A percentile compares a stretch with the other conserved stretches of the same genome.
Conservation (phyloP, 331 rosid species). For the Acacia pycnantha region DNA sequence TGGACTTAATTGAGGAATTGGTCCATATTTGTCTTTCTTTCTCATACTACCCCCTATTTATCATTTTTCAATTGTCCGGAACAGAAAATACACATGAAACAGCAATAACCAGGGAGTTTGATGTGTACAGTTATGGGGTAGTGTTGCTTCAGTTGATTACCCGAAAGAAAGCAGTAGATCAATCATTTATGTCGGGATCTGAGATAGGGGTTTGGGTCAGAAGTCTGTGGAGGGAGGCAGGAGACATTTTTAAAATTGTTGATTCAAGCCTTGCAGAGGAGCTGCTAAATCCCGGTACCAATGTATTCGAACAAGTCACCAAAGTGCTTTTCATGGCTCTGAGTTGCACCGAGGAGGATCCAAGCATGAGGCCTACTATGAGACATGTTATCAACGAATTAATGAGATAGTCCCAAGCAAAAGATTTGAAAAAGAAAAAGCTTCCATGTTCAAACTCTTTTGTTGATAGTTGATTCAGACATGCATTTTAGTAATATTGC, state of each 20-base stretch:
- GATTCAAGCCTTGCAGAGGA: not conserved
- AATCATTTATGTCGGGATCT: constrained; percentile 42
- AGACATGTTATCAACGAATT: not conserved
- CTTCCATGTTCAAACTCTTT: not conserved
- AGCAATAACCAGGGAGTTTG: constrained; percentile 31
- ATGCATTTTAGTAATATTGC: not conserved
- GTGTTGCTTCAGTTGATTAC: constrained; percentile 61
- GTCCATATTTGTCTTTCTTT: too few species aligned
- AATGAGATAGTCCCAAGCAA: not conserved
- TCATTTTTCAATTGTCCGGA: not conserved
- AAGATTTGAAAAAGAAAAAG: not conserved
- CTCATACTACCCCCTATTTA: too few species aligned
- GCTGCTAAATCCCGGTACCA: not conserved
- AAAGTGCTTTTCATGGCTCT: not conserved
- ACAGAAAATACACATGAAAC: not conserved
- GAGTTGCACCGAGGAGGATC: not conserved
- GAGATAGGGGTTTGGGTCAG: constrained; percentile 53
- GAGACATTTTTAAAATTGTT: not conserved
- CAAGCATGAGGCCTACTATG: not conserved
- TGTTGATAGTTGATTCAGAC: not conserved
- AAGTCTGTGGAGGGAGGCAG: not conserved
- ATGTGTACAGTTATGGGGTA: constrained; percentile 62
- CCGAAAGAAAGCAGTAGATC: constrained; percentile 57
- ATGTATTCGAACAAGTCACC: not conserved
- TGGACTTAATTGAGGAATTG: too few species aligned